A percentile compares a stretch with the other conserved stretches of the same genome.
phyloP scores from a whole-genome alignment of 2,329 filamentous ascomycete species.

The Epichloe sp. region DNA sequence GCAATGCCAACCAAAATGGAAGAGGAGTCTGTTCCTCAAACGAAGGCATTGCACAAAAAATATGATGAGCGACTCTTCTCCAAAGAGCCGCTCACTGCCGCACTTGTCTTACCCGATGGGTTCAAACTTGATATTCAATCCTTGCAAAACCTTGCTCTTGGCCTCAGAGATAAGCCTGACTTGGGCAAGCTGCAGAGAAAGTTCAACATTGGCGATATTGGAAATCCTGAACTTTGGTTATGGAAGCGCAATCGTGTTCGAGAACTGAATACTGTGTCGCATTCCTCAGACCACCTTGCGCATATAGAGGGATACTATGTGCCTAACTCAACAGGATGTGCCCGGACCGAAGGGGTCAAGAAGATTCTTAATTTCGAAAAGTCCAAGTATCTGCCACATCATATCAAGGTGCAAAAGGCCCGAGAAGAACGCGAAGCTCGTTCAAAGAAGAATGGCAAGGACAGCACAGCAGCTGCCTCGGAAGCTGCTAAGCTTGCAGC shows the following conservation, averaged over 20 bases:
- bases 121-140: conserved; percentile 33
- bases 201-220: conserved; percentile 30
- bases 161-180: conserved; percentile 34
- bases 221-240: conserved; percentile 40
- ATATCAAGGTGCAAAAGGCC: conserved; percentile 87
- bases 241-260: conserved; percentile 44
- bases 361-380: conserved; percentile 96
- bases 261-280: conserved; percentile 34
- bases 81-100: conserved; percentile 29
- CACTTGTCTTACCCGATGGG: conserved; percentile 30
- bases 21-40: conserved; percentile 8
- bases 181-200: conserved; percentile 34
- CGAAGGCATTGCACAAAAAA: conserved; percentile 35
- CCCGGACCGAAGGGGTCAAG: conserved; percentile 84
- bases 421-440: conserved; percentile 82
- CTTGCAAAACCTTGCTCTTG: conserved; percentile 30
- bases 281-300: conserved; percentile 19
- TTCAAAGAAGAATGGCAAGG: conserved; percentile 52
- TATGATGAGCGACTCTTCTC: conserved; percentile 36
- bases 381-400: conserved; percentile 93
- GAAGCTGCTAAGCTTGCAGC: conserved; percentile 61
- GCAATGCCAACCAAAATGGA: conserved; percentile 20
- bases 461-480: conserved; percentile 50
- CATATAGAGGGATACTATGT: conserved; percentile 62
- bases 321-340: conserved; percentile 70